Evolutionary conservation across 176 grass and related monocot species (phyloP).

Genomic region (Carex scoparia): DNA sequence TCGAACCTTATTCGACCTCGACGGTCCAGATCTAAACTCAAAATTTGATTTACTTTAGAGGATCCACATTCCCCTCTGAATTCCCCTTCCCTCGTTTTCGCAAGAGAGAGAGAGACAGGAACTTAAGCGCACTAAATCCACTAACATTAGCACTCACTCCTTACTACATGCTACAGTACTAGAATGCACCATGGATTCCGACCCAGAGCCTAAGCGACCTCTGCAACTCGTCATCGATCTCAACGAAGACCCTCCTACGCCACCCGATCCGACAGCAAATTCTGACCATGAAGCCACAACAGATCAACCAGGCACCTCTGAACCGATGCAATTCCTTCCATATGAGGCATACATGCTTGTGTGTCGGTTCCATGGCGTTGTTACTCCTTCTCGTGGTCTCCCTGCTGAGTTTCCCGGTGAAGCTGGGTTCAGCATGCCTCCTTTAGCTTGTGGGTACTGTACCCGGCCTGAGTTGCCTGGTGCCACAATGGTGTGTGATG

Average conservation of each 20-base stretch:
- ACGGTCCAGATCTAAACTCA: too few species aligned
- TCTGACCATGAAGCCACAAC: conserved; percentile 8
- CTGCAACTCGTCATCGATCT: conserved; percentile 74
- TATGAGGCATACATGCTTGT: conserved; percentile 47
- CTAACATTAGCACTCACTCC: background rate
- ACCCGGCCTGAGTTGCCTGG: conserved; percentile 37
- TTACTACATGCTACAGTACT: background rate
- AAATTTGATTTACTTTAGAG: too few species aligned
- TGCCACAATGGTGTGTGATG: conserved; percentile 68
- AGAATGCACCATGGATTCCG: conserved; percentile 29
- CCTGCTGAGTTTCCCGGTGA: conserved; percentile 55
- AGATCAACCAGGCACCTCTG: background rate
- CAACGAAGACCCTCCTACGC: conserved; percentile 52
- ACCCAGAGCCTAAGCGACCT: conserved; percentile 42
- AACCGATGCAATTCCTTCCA: conserved; percentile 17
- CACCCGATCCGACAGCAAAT: conserved; percentile 1
- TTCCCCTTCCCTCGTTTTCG: background rate
- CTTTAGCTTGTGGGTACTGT: conserved; percentile 45
- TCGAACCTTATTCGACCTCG: too few species aligned
- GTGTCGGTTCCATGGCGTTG: conserved; percentile 25
- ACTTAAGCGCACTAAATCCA: background rate
- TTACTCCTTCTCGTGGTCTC: background rate
- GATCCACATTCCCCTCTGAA: too few species aligned
- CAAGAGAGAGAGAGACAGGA: background rate
- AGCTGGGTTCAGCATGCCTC: conserved; percentile 38